Evolutionary conservation across 2,329 filamentous ascomycete genomes (phyloP).

Genomic region (Neophaeococcomyces aloes): DNA sequence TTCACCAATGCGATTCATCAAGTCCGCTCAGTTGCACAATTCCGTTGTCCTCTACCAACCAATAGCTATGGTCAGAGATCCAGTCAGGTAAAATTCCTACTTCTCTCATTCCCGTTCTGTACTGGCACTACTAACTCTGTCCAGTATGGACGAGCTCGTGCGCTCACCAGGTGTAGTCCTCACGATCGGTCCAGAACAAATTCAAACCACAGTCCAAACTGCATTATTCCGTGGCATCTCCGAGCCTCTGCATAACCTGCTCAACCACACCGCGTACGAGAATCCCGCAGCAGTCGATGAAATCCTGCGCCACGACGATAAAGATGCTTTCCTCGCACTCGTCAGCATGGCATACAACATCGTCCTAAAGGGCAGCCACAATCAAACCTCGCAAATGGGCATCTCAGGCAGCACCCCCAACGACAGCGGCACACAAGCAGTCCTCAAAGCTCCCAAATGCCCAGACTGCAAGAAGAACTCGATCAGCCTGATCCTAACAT

Average conservation of each 20-base stretch:
- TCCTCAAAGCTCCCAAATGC: background rate
- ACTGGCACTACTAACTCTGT: background rate
- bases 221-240: slow-evolving; percentile 1
- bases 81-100: background rate
- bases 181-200: slow-evolving; percentile 1
- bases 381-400: background rate
- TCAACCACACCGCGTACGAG: background rate
- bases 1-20: background rate
- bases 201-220: background rate
- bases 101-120: too few relatives aligned
- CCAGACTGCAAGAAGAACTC: background rate
- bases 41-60: background rate
- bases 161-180: background rate
- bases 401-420: background rate
- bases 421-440: background rate
- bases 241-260: background rate
- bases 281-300: background rate
- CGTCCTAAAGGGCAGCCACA: background rate
- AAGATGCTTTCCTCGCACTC: slow-evolving; percentile 1
- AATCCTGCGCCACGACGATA: slow-evolving; percentile 2
- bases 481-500: background rate
- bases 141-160: slow-evolving; percentile 2
- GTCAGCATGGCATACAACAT: background rate
- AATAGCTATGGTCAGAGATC: background rate
- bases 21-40: background rate